Conservation (phyloP, 306 rosid species). For the Sindora glabra region DNA sequence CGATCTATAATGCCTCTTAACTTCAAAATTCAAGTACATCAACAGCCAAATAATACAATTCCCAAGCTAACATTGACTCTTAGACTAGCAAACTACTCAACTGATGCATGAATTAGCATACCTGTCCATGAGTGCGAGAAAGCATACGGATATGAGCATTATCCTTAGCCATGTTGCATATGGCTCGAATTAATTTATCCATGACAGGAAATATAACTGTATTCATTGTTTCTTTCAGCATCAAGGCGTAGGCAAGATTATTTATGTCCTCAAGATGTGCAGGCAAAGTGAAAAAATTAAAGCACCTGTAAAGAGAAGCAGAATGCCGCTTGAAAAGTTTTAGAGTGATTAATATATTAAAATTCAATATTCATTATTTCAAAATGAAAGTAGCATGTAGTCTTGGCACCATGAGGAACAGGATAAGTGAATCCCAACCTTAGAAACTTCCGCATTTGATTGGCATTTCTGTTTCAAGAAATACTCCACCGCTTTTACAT, state of each 20-base stretch:
- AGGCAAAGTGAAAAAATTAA: conserved; percentile 85
- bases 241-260: conserved; percentile 83
- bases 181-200: conserved; percentile 48
- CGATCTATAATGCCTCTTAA: background rate
- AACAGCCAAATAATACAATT: background rate
- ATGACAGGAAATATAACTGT: conserved; percentile 60
- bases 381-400: background rate
- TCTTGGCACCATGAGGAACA: background rate
- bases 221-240: conserved; percentile 66
- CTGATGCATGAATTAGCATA: conserved; percentile 18
- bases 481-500: conserved; percentile 89
- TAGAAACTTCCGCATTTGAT: conserved; percentile 51
- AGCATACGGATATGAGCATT: conserved; percentile 74
- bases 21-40: background rate
- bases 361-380: background rate
- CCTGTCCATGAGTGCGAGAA: conserved; percentile 96
- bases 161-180: conserved; percentile 55
- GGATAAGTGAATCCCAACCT: conserved; percentile 32
- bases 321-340: background rate
- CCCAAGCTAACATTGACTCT: background rate
- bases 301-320: conserved; percentile 45
- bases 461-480: conserved; percentile 74
- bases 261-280: conserved; percentile 92
- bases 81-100: background rate
- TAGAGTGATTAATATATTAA: background rate